These are phyloP conservation scores for Tuber indicum DNA, from an alignment of 495 filamentous ascomycete species.

Conservation along the genomic window DNA sequence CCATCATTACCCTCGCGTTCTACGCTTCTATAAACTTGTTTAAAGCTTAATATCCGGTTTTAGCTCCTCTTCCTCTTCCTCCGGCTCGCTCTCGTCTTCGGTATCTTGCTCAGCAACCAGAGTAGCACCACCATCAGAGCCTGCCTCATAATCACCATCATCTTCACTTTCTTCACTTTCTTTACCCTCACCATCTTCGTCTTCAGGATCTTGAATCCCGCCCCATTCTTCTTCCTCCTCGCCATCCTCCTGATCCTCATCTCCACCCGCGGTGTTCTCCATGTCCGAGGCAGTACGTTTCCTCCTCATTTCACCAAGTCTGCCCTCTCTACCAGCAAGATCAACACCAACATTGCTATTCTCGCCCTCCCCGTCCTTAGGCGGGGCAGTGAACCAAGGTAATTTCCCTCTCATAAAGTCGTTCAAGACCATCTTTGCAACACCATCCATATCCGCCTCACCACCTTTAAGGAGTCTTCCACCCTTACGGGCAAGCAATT, in stretches of 20 bases:
- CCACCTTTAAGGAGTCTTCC: slow-evolving; percentile 81
- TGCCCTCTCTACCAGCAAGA: slow-evolving; percentile 49
- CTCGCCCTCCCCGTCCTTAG: slow-evolving; percentile 52
- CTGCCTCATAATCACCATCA: slow-evolving; percentile 40
- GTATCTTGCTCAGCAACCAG: slow-evolving; percentile 50
- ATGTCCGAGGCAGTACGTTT: slow-evolving; percentile 53
- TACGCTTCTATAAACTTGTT: slow-evolving; percentile 19
- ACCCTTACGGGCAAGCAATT: slow-evolving; percentile 77
- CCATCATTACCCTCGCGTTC: slow-evolving; percentile 10
- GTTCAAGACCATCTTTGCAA: slow-evolving; percentile 91
- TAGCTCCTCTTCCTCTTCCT: slow-evolving; percentile 42
- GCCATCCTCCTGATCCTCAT: slow-evolving; percentile 38
- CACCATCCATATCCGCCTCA: slow-evolving; percentile 85
- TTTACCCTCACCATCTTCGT: slow-evolving; percentile 50
- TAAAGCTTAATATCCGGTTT: slow-evolving; percentile 36
- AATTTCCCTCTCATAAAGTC: slow-evolving; percentile 93
- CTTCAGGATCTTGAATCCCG: slow-evolving; percentile 43
- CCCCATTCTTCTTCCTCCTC: slow-evolving; percentile 38
- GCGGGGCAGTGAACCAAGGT: slow-evolving; percentile 88
- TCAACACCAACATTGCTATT: slow-evolving; percentile 53
- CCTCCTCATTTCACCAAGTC: slow-evolving; percentile 54
- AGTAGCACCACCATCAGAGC: slow-evolving; percentile 44
- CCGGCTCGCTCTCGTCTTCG: slow-evolving; percentile 45
- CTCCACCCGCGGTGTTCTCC: slow-evolving; percentile 35
- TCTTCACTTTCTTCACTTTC: slow-evolving; percentile 44